Evolutionary conservation across 192 early-diverging fungal genomes (phyloP).

Genomic region (Borealophlyctis nickersoniae): DNA sequence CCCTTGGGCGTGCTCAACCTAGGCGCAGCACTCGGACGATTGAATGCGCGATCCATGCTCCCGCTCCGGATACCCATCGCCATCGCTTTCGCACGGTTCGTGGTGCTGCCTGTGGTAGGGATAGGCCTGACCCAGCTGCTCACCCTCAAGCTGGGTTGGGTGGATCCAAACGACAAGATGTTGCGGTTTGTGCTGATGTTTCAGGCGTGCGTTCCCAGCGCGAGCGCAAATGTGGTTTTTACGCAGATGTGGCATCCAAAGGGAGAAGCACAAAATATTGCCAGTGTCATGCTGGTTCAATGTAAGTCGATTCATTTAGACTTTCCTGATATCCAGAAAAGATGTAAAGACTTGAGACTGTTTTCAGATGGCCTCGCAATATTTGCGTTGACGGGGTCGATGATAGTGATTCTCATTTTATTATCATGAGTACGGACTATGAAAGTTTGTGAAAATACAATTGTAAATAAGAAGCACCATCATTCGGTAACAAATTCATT

Average conservation of each 20-base stretch:
- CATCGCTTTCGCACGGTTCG: conserved; percentile 22
- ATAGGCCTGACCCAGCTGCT: conserved; percentile 27
- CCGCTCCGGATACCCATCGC: conserved; percentile 15
- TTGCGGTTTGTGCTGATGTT: conserved; percentile 40
- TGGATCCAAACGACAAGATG: conserved; percentile 25
- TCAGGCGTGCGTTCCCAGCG: conserved; percentile 33
- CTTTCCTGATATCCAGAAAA: neutral
- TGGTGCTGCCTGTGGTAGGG: conserved; percentile 31
- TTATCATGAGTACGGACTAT: too few relatives aligned
- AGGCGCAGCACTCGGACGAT: conserved; percentile 32
- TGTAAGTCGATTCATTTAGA: conserved; percentile 14
- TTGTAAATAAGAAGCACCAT: too few relatives aligned
- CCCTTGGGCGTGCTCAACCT: conserved; percentile 38
- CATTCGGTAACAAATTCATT: too few relatives aligned
- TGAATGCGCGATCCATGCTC: conserved; percentile 19
- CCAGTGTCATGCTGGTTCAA: conserved; percentile 29
- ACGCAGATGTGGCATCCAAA: conserved; percentile 35
- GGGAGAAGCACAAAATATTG: conserved; percentile 34
- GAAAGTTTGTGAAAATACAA: too few relatives aligned
- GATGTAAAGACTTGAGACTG: neutral
- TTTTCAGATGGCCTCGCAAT: conserved; percentile 20
- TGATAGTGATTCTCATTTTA: conserved; percentile 7
- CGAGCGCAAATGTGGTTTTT: conserved; percentile 32
- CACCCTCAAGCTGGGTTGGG: conserved; percentile 1
- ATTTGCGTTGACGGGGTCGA: conserved; percentile 1